Evolutionary conservation across 371 early-diverging fungal species (phyloP), one percentile per base, ranked within the genome.

Genomic region (Choanephora cucurbitarum): DNA sequence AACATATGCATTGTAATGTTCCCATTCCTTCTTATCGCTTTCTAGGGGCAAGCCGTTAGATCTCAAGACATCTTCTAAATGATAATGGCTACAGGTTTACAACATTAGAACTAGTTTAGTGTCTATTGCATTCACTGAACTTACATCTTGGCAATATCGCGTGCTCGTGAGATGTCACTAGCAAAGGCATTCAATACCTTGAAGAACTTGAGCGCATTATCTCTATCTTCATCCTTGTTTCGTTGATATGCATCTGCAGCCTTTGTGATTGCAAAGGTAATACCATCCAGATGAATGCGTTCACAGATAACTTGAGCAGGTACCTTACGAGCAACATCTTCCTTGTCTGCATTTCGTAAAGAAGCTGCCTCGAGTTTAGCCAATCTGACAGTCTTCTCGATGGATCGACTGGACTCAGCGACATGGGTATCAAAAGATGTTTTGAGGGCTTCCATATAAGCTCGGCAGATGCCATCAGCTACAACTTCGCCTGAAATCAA

Each of bases 131-230:
- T 6, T 8, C 11, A 14, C 24, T n/a, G n/a, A 11, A 64, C 77
- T 70, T 66, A 74, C 75, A 75, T 70, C 44, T 64, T 71, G 14
- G 70, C 79, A 18, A 73, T 69, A 63, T 75, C 76, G 34, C 74
- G 69, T 43, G 74, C 72, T 44, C 75, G 73, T 0, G 55, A 62
- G 17, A 75, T 47, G 1, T 60, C 59, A 21, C 66, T 65, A 9
- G 52, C 67, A 55, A 79, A 70, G 7, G 64, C 49, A 18, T 55
- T 43, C 15, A 79, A 56, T 0, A 75, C 43, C 52, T 67, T 67
- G 64, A 79, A 79, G 62, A 79, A 79, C 33, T 70, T 70, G 37
- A 78, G 64, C 0, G 59, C 52, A 21, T 65, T 57, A 9, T 53
- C 66, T 33, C 44, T 64, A 0, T 64, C 64, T 17, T 66, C 63